Evolutionary conservation across 225 moss, liverwort and hornwort species (phyloP).

Genomic region (Rhytidiadelphus loreus): DNA sequence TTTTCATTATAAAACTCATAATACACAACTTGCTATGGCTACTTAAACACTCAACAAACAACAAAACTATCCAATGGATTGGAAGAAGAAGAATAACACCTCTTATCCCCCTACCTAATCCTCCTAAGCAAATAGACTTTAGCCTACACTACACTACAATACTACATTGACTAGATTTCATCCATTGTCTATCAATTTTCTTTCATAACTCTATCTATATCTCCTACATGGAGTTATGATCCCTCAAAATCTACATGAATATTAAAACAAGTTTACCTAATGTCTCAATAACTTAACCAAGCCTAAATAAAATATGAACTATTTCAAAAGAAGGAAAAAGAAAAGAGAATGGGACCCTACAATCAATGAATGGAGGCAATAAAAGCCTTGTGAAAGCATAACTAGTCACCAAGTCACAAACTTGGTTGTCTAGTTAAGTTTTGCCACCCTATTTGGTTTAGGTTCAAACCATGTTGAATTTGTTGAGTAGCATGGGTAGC

Average conservation of each 20-base stretch:
- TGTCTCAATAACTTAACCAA: not conserved
- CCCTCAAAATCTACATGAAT: not conserved
- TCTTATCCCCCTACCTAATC: not conserved
- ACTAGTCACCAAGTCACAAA: accelerated
- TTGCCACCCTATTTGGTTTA: accelerated
- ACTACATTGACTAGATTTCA: not conserved
- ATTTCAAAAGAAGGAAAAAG: not conserved
- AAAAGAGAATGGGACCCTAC: not conserved
- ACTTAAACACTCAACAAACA: not conserved
- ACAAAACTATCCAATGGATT: not conserved
- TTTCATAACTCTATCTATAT: not conserved
- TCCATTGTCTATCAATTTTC: too few relatives aligned
- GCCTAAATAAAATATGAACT: not conserved
- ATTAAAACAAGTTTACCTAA: not conserved
- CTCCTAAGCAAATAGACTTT: not conserved
- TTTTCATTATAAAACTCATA: not conserved
- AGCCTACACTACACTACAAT: accelerated
- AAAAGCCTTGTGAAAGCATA: not conserved
- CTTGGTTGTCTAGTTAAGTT: not conserved
- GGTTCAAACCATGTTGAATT: accelerated
- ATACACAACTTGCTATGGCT: not conserved
- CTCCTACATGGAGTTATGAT: accelerated
- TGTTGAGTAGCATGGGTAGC: accelerated
- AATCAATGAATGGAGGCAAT: not conserved
- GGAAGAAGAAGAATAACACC: accelerated